Evolutionary conservation across 371 early-diverging fungal species (phyloP), one percentile per base, ranked within the genome.

Genomic region (Mucor mucedo): DNA sequence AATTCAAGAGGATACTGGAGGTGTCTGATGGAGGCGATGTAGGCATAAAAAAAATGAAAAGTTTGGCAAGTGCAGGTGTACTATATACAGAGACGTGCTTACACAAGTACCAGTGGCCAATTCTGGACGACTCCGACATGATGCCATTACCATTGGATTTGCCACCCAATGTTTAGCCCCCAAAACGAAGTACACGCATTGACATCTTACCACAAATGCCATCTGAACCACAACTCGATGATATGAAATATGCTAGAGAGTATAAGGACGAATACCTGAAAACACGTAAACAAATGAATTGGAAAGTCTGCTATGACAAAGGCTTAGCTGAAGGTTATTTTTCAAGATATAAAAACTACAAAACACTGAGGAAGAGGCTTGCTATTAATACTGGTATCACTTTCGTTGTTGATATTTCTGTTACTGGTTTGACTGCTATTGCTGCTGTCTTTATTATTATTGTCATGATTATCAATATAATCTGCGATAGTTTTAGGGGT

Each of bases 271-370:
- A 41, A 60, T 52, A 60, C 47, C 8, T 60, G 35, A 60, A 60
- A 60, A 40, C 53, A 50, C 60, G 52, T 32, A 60, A 52, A 60
- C 60, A 60, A 50, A 60, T 52, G 60, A 30, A 60, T 47, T 60
- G 60, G 60, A 60, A 60, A 44, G 44, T 42, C 1, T 21, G 21
- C 21, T 21, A 21, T 21, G 21, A 21, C 21, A 21, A 21, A 21
- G 21, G 21, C 21, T 52, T 60, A 50, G 42, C 41, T 52, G 41
- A 42, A 52, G 44, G 53, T 52, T 52, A 52, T 40, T 50, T 60
- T 60, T 40, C 52, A 32, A 60, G 29, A 52, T 60, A 60, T 52
- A 59, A 52, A 32, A 52, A 52, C 47, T 52, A 52, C 60, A 60
- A 60, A 52, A 60, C 53, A 38, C 60, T 60, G 42, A 60, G 52